Conservation (phyloP, 2,329 filamentous ascomycete genomes). For the Tolypocladium nubicola region DNA sequence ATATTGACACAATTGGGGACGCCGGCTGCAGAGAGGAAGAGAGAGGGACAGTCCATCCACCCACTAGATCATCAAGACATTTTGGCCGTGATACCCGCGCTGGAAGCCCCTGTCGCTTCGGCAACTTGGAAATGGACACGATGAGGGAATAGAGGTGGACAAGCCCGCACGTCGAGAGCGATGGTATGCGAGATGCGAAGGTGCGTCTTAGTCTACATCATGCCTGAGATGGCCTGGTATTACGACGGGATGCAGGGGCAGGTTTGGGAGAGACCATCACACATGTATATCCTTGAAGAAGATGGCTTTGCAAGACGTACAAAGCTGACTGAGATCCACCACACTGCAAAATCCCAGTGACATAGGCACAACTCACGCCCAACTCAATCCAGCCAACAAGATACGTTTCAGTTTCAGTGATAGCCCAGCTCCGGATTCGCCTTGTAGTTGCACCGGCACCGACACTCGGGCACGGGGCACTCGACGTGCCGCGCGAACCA, state of each 20-base stretch:
- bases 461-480: slow-evolving; percentile 59
- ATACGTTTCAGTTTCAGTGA: slow-evolving; percentile 13
- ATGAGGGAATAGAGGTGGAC: background rate
- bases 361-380: background rate
- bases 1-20: background rate
- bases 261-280: background rate
- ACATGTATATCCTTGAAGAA: background rate
- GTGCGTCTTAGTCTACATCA: background rate
- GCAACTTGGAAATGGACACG: background rate
- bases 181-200: background rate
- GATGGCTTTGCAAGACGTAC: background rate
- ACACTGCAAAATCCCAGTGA: background rate
- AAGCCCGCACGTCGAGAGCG: background rate
- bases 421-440: slow-evolving; percentile 51
- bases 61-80: background rate
- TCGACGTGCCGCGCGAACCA: slow-evolving; percentile 57
- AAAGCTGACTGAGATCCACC: background rate
- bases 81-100: slow-evolving; percentile 1
- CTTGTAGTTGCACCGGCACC: slow-evolving; percentile 52
- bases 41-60: background rate
- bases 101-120: background rate
- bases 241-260: background rate
- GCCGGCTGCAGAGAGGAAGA: background rate
- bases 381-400: background rate
- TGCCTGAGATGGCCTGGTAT: background rate